A percentile compares a stretch with the other conserved stretches of the same genome.
These are phyloP conservation scores for Penicillium bialowiezense DNA, from an alignment of 495 filamentous ascomycete genomes.

Conservation along the genomic window DNA sequence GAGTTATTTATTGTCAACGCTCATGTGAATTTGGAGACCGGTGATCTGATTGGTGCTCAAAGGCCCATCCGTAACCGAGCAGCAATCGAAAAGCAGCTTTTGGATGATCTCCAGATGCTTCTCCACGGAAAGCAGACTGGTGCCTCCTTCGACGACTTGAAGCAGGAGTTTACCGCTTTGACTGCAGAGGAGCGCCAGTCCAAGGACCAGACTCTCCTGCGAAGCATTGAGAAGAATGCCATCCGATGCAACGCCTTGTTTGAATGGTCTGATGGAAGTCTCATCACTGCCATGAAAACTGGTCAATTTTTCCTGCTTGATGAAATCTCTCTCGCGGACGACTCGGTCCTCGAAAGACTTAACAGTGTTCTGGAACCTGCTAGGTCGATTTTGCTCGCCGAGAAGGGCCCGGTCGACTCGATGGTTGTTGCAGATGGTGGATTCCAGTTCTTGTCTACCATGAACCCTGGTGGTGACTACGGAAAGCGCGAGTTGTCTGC, in stretches of 20 bases:
- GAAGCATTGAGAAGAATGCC: conserved; percentile 57
- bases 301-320: conserved; percentile 92
- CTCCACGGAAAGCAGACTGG: conserved; percentile 28
- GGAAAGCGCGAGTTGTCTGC: conserved; percentile 96
- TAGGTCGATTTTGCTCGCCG: conserved; percentile 82
- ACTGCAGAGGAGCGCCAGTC: conserved; percentile 24
- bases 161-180: conserved; percentile 45
- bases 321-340: conserved; percentile 96
- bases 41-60: conserved; percentile 95
- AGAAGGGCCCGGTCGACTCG: conserved; percentile 83
- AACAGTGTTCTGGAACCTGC: conserved; percentile 96
- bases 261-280: conserved; percentile 92
- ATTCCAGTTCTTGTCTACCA: conserved; percentile 96
- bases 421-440: conserved; percentile 72
- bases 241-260: conserved; percentile 76
- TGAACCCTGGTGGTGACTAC: conserved; percentile 99
- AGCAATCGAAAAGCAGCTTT: conserved; percentile 62
- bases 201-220: conserved; percentile 49
- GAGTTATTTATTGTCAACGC: conserved; percentile 88
- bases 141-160: conserved; percentile 43
- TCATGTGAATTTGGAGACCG: conserved; percentile 95
- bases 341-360: conserved; percentile 92
- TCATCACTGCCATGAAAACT: conserved; percentile 92
- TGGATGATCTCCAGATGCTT: conserved; percentile 55
- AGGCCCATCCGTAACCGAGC: conserved; percentile 83